Evolutionary conservation across 2,329 filamentous ascomycete genomes (phyloP), one percentile per base, ranked within the genome.

Genomic region (Phialophora macrospora): DNA sequence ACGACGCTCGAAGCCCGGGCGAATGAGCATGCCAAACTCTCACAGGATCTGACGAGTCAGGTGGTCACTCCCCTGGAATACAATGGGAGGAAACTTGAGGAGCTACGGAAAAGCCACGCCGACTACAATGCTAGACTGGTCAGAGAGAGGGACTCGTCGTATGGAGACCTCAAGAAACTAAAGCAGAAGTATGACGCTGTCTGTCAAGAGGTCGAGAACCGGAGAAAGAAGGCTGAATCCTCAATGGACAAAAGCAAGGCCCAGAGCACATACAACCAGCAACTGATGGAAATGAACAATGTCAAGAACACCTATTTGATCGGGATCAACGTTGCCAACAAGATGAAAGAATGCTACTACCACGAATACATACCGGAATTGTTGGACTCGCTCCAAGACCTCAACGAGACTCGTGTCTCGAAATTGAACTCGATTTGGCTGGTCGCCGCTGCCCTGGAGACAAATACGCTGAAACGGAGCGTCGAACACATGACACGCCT

Each of bases 271-370:
- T 99, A 96, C 78, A 92, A 96, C 74, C 92, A 97, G 76, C 94
- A 98, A 78, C 84, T 96, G 66, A 81, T 89, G 66, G 95, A 99
- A 72, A 98, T 98, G 95, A 91, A 95, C 79, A 99, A 99, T 76
- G 86, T 90, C 77, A 99, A 99, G 83, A 99, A 99, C 77, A 93
- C 91, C n/a, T 99, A 99, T 75, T 82, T 99, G 67, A 97, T 99
- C 74, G 86, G 88, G 67, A 97, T 99, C 80, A 96, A 96, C 75
- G 92, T 98, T 65, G 96, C 93, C 38, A 99, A 99, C 80, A 96
- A 95, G 81, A 89, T 97, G 75, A 99, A 98, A 81, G 93, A 97
- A 76, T 92, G 90, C 75, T 98, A 98, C 81, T 99, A 97, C 75
- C 90, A 98, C 76, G 93, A 97, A 77, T 98, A 98, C 77, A 85